Conservation (phyloP, 768 basidiomycete genomes). For the Tulasnella calospora region DNA sequence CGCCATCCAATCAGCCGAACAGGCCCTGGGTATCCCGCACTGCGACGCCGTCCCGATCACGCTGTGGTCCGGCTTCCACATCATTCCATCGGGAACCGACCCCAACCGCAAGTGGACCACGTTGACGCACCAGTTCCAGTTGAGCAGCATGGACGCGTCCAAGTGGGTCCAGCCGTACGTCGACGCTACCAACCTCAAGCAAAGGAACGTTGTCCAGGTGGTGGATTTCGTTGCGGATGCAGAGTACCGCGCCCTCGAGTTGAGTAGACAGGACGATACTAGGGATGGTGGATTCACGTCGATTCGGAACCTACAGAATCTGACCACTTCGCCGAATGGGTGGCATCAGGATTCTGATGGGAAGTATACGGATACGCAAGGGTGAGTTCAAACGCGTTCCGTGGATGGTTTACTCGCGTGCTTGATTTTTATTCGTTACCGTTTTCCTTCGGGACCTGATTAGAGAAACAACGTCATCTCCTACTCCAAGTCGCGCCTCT, state of each 20-base stretch:
- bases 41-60: background rate
- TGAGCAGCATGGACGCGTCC: background rate
- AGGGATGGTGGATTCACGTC: background rate
- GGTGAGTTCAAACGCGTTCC: background rate
- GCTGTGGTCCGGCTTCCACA: background rate
- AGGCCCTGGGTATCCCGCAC: background rate
- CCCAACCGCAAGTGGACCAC: background rate
- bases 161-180: background rate
- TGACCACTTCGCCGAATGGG: conserved; percentile 47
- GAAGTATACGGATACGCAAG: background rate
- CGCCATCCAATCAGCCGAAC: background rate
- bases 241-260: conserved; percentile 30
- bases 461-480: background rate
- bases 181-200: background rate
- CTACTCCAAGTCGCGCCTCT: too few relatives aligned
- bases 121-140: background rate
- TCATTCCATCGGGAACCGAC: background rate
- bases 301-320: background rate
- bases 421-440: background rate
- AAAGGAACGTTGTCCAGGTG: conserved; percentile 36
- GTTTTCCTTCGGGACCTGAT: background rate
- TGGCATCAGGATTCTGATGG: conserved; percentile 47
- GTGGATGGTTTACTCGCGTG: background rate
- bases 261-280: background rate
- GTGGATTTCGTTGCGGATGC: conserved; percentile 50